Evolutionary conservation across 2,329 filamentous ascomycete species (phyloP), one percentile per base, ranked within the genome.

Genomic region (Colletotrichum australisinense): DNA sequence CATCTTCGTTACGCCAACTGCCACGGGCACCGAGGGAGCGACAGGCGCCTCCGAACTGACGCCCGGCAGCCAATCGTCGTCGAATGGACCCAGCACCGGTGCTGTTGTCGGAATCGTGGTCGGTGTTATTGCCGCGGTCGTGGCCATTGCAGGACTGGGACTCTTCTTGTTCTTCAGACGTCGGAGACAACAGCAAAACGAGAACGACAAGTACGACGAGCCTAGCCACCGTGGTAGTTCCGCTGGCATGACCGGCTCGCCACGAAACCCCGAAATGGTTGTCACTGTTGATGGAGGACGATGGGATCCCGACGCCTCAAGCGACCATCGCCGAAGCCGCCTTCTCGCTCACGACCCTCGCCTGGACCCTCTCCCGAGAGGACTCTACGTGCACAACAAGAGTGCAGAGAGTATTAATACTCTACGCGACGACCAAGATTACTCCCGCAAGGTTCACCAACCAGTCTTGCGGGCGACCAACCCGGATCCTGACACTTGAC

Each of bases 371-470:
- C 91, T 89, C 74, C 86, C 88, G 60, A 85, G 86, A 46, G 88
- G 87, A 22, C 82, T 91, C 14, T 92, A 92, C 78, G 83, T 84
- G 56, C 85, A 88, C 30, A 91, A 87, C 76, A 88, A 88, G 79
- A 92, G 90, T 76, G 87, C 87, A 74, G 90, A 92, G 79, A 92
- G 90, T 78, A 82, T 93, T 78, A 89, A 89, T 76, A 92, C 90
- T 1, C 81, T 93, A 5, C 88, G 88, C 69, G 91, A 93, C 78
- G 89, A 92, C 74, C 89, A 91, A 72, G 91, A 93, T 76, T 93
- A 93, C 78, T 92, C 90, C 52, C 84, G 91, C 75, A 85, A 86
- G 76, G 90, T 92, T 16, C 88, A 88, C 63, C 83, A 86, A 56
- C 86, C 87, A 11, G 89, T 92, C 8, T 84, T 93, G n/a, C 86